Conservation (phyloP, 1,284 basidiomycete species). For the Phellopilus nigrolimitatus region DNA sequence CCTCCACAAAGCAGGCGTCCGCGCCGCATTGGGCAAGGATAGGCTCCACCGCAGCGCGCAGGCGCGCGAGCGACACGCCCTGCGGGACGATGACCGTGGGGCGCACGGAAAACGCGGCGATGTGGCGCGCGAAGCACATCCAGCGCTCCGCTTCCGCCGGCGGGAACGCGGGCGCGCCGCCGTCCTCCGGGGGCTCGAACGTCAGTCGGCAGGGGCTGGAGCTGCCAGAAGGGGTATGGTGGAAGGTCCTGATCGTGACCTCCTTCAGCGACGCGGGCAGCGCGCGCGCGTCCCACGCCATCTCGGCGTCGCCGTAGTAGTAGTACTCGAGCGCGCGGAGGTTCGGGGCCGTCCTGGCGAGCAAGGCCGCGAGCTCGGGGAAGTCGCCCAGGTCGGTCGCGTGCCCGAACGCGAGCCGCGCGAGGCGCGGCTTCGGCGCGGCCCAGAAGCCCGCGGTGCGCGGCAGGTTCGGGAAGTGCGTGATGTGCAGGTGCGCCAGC, state of each 20-base stretch:
- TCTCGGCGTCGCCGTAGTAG: conserved; percentile 10
- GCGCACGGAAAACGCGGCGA: conserved; percentile 4
- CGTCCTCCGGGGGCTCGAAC: neutral
- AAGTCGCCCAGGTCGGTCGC: conserved; percentile 8
- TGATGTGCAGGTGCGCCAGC: conserved; percentile 3
- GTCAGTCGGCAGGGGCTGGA: neutral
- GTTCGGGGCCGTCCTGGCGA: conserved; percentile 3
- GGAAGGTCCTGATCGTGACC: conserved; percentile 14
- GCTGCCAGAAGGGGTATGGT: conserved; percentile 8
- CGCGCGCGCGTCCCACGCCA: conserved; percentile 8
- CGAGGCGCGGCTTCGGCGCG: neutral
- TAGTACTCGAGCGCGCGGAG: conserved; percentile 11
- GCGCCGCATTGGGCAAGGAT: neutral
- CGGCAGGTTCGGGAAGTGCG: conserved; percentile 8
- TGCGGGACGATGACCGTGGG: conserved; percentile 8
- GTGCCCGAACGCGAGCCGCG: conserved; percentile 8
- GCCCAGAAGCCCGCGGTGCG: conserved; percentile 7
- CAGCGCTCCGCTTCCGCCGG: conserved; percentile 1
- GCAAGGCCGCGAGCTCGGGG: conserved; percentile 5
- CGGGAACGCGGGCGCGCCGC: neutral
- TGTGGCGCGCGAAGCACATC: conserved; percentile 5
- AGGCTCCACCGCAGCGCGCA: neutral
- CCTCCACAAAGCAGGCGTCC: conserved; percentile 1
- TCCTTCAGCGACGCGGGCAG: conserved; percentile 8
- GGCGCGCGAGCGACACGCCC: neutral